Conservation (phyloP, 768 basidiomycete species). For the Sporobolomyces pararoseus region DNA sequence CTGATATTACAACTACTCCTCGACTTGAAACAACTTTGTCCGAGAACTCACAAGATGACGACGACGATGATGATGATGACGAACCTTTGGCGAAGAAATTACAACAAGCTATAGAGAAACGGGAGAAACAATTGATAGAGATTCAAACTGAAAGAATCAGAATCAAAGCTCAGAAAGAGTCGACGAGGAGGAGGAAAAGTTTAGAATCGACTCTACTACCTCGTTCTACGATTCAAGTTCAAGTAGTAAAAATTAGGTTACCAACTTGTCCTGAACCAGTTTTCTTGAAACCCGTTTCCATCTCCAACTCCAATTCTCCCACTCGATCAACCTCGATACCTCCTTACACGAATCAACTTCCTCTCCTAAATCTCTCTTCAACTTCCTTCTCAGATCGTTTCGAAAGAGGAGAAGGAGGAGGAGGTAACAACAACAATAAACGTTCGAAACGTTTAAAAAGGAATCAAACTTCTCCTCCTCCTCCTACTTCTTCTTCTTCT, state of each 20-base stretch:
- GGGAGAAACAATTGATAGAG: not conserved
- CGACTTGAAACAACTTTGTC: too few species aligned
- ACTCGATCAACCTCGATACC: not conserved
- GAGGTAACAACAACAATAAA: too few species aligned
- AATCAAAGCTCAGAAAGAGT: too few species aligned
- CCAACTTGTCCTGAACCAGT: slow-evolving; percentile 7
- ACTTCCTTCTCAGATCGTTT: not conserved
- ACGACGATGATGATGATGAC: slow-evolving; percentile 10
- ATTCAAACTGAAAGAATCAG: not conserved
- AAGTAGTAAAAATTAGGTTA: not conserved
- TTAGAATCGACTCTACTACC: not conserved
- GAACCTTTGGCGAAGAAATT: slow-evolving; percentile 3
- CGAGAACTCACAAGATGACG: not conserved
- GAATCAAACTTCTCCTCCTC: not conserved
- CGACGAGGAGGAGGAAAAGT: not conserved
- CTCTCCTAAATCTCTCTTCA: not conserved
- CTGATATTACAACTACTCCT: too few species aligned
- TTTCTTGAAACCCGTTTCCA: not conserved
- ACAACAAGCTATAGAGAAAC: slow-evolving; percentile 11
- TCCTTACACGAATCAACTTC: not conserved
- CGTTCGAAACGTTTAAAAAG: not conserved
- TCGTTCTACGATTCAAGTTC: too few species aligned
- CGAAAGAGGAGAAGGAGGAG: too few species aligned
- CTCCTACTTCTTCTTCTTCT: not conserved
- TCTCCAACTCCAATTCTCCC: not conserved